Conservation (phyloP, 495 filamentous ascomycete species). For the Arthonia radiata region DNA sequence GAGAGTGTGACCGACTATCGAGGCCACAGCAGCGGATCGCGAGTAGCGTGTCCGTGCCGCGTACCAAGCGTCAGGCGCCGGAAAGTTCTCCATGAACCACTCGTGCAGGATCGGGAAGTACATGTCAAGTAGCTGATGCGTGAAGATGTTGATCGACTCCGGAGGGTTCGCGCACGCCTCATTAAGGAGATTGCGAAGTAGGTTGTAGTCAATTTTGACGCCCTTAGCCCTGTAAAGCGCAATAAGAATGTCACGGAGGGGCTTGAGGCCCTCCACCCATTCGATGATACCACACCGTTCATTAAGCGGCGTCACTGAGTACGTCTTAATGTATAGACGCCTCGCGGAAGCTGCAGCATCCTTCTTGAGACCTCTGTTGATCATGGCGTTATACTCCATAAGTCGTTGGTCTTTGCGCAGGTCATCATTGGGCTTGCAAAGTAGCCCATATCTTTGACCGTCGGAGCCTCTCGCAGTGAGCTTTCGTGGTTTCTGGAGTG, state of each 20-base stretch:
- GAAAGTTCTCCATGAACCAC: conserved; percentile 91
- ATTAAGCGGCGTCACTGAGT: conserved; percentile 85
- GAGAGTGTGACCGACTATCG: conserved; percentile 84
- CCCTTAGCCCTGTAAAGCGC: conserved; percentile 47
- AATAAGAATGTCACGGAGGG: conserved; percentile 75
- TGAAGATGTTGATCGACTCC: conserved; percentile 40
- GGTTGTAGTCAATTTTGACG: conserved; percentile 31
- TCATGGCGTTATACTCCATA: conserved; percentile 98
- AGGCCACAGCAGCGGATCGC: conserved; percentile 87
- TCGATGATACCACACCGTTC: conserved; percentile 96
- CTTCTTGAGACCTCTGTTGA: conserved; percentile 75
- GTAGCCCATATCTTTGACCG: conserved; percentile 60
- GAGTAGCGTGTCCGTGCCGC: conserved; percentile 74
- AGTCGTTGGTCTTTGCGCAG: conserved; percentile 87
- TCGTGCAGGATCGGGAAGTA: conserved; percentile 69
- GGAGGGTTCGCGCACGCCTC: conserved; percentile 28
- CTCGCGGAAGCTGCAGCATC: conserved; percentile 76
- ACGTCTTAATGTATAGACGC: conserved; percentile 79
- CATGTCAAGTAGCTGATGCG: conserved; percentile 28
- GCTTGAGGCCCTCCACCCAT: conserved; percentile 94
- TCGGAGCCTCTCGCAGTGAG: conserved; percentile 74
- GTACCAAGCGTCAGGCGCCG: conserved; percentile 81
- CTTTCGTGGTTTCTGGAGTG: conserved; percentile 76
- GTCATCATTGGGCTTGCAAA: conserved; percentile 97
- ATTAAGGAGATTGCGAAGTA: conserved; percentile 30